Evolutionary conservation across 2,329 filamentous ascomycete species (phyloP), one percentile per base, ranked within the genome.

Genomic region (Metarhizium guizhouense): DNA sequence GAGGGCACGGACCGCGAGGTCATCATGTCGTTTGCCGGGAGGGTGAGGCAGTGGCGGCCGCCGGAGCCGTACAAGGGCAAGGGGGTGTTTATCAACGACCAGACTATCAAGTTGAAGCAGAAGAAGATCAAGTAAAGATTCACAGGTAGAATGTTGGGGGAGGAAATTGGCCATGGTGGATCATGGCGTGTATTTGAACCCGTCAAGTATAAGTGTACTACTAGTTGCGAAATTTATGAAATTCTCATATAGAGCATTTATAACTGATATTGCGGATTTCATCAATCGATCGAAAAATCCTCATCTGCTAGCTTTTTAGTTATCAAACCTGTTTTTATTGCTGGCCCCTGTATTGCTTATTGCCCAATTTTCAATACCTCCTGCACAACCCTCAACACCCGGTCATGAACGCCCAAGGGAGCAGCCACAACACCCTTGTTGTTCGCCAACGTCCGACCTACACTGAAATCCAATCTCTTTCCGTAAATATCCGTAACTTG

Each of bases 21-120:
- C 51, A 84, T 99, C 60, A 94, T 91, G 80, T 85, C 88, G 57
- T 96, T 97, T 72, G 94, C 94, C 18, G 94, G 94, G 0, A 78
- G 86, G 64, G 95, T 99, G 63, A 81, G 90, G 64, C 82, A 78
- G 72, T 97, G 93, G 93, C 86, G 94, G 68, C 82, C 82, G 61
- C 94, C 94, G 34, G 94, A 99, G 76, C 94, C 94, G 61, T 99
- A 99, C 75, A 99, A 99, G 83, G 94, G 94, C 63, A 97, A 99
- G 84, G 94, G 94, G 65, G 95, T 99, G 64, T 99, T 97, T 70
- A 86, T 99, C 65, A 95, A 97, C 68, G 90, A 92, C 60, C 91
- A 99, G 80, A 96, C 91, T 34, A 96, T 99, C 76, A 95, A 88
- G 81, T 73, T 99, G 73, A 99, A 99, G 86, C 87, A 90, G 67